A percentile compares a stretch with the other conserved stretches of the same genome.
These are phyloP conservation scores for Dactylis glomerata DNA, from an alignment of 176 grass and related monocot genomes.

Conservation along the genomic window DNA sequence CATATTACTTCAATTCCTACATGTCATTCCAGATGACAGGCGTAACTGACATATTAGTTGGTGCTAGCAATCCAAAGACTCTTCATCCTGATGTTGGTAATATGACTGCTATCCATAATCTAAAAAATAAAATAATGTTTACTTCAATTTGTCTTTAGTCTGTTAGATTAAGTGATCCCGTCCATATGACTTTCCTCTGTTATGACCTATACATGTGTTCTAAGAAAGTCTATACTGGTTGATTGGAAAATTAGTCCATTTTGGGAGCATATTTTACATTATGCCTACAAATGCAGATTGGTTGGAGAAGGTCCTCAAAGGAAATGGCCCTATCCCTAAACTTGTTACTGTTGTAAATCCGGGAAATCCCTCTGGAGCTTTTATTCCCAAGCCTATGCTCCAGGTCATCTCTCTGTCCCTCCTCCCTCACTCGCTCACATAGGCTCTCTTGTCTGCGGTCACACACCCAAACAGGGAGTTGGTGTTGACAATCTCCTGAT, in stretches of 20 bases:
- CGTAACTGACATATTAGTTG: conserved; percentile 83
- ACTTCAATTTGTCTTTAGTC: background rate
- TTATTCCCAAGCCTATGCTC: conserved; percentile 62
- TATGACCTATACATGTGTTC: background rate
- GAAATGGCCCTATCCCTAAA: conserved; percentile 63
- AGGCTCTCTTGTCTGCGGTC: background rate
- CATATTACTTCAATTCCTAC: conserved; percentile 96
- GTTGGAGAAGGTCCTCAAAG: conserved; percentile 70
- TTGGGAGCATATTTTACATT: conserved; percentile 24
- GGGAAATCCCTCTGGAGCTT: conserved; percentile 87
- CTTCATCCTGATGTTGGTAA: conserved; percentile 86
- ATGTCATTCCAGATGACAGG: conserved; percentile 99
- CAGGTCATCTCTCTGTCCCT: conserved; percentile 43
- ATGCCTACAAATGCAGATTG: conserved; percentile 61
- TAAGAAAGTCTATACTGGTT: background rate
- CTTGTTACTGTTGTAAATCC: conserved; percentile 99
- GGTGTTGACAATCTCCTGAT: conserved; percentile 27
- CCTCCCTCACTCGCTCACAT: background rate
- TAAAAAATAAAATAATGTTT: conserved; percentile 6
- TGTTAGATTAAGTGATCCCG: background rate
- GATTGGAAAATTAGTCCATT: background rate
- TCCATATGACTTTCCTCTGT: background rate
- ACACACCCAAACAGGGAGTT: background rate
- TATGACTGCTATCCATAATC: conserved; percentile 10
- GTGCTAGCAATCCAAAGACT: conserved; percentile 58